phyloP scores from a whole-genome alignment of 2,329 filamentous ascomycete species.

The Rhynchosporium secalis region DNA sequence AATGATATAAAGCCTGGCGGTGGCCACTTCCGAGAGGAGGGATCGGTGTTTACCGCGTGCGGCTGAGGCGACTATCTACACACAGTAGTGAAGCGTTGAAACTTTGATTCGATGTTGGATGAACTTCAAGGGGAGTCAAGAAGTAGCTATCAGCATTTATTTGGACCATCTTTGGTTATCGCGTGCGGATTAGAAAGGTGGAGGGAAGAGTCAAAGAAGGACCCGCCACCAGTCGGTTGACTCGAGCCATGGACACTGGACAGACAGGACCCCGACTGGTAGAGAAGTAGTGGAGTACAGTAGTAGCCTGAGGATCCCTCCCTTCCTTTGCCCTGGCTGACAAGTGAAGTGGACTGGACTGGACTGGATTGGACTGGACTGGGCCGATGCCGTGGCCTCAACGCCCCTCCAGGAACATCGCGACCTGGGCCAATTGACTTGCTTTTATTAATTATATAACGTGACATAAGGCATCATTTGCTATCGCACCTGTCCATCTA shows the following conservation, averaged over 20 bases:
- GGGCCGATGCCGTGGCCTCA: not conserved
- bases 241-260: no score
- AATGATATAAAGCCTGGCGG: constrained; percentile 2
- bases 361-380: not conserved
- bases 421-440: not conserved
- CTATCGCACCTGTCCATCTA: no score
- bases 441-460: no score
- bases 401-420: constrained; percentile 1
- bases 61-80: constrained; percentile 1
- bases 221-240: not conserved
- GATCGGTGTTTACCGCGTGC: constrained; percentile 6
- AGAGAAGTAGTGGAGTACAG: no score
- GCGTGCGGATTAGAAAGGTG: no score
- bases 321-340: not conserved
- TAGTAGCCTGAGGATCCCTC: not conserved
- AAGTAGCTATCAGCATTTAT: not conserved
- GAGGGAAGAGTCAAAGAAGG: no score
- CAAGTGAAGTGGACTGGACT: not conserved
- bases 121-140: not conserved
- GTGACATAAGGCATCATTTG: no score
- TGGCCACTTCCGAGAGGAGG: constrained; percentile 4
- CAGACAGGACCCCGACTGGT: no score
- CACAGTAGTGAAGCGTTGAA: not conserved
- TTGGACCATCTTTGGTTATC: no score
- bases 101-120: not conserved